Percentiles rank a stretch among this genome's conserved stretches.
phyloP scores from a whole-genome alignment of 2,329 filamentous ascomycete genomes.

The Torrubiellomyces zombiae region DNA sequence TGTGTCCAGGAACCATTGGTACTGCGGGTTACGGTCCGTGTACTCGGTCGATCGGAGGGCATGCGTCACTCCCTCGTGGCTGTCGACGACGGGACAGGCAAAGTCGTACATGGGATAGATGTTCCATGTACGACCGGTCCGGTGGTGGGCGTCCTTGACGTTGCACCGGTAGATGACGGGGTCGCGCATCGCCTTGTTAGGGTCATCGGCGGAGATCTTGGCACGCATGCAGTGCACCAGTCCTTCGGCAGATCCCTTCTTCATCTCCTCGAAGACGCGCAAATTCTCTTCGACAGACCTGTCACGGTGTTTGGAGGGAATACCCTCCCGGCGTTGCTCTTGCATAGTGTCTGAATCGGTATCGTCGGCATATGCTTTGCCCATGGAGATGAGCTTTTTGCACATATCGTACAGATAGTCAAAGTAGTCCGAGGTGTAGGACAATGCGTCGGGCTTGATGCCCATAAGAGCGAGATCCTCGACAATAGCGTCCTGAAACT shows the following conservation, averaged over 20 bases:
- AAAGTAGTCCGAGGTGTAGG: conserved; percentile 93
- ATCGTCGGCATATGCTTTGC: conserved; percentile 86
- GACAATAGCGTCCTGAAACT: conserved; percentile 86
- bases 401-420: conserved; percentile 78
- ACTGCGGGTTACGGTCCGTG: conserved; percentile 72
- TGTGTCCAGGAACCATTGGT: conserved; percentile 69
- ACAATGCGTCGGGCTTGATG: conserved; percentile 71
- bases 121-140: conserved; percentile 66
- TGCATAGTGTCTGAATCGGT: conserved; percentile 82
- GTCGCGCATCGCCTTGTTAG: conserved; percentile 90
- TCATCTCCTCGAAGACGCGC: conserved; percentile 85
- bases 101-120: conserved; percentile 82
- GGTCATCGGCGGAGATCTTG: conserved; percentile 80
- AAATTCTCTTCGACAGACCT: conserved; percentile 69
- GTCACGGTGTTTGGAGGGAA: conserved; percentile 67
- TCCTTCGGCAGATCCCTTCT: conserved; percentile 63
- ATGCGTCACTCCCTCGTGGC: conserved; percentile 67
- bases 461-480: conserved; percentile 86
- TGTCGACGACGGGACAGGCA: conserved; percentile 67
- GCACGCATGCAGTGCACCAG: conserved; percentile 81
- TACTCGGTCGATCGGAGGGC: conserved; percentile 75
- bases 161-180: conserved; percentile 96
- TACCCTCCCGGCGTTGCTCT: conserved; percentile 66
- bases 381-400: conserved; percentile 68
- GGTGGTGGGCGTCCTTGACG: conserved; percentile 48